Percentiles rank a stretch among this genome's conserved stretches.
These are phyloP conservation scores for Circinella umbellata DNA, from an alignment of 371 early-diverging fungal genomes.

Conservation along the genomic window DNA sequence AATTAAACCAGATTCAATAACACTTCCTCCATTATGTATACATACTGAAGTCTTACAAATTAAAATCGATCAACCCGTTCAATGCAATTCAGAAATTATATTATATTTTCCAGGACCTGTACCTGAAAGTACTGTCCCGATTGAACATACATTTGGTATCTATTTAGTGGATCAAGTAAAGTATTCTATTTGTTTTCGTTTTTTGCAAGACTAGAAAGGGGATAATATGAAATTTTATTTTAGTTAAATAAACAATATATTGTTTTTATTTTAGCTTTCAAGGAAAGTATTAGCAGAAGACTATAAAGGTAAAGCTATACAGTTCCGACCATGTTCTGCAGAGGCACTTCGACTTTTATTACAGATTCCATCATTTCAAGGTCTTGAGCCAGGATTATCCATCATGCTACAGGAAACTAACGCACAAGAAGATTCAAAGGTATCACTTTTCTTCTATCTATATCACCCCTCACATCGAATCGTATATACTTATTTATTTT, in stretches of 20 bases:
- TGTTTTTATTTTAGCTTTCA: background rate
- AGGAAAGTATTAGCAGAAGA: background rate
- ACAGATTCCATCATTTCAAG: background rate
- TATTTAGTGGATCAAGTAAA: slow-evolving; percentile 51
- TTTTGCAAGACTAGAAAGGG: no score
- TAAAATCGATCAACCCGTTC: slow-evolving; percentile 9
- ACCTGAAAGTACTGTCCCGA: slow-evolving; percentile 15
- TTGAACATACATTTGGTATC: slow-evolving; percentile 41
- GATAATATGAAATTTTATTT: no score
- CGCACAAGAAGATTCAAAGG: background rate
- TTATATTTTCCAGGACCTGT: slow-evolving; percentile 30
- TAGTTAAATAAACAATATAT: no score
- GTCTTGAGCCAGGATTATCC: background rate
- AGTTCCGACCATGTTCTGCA: background rate
- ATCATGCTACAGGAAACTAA: background rate
- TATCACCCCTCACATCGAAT: no score
- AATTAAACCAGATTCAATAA: no score
- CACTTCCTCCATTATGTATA: slow-evolving; percentile 13
- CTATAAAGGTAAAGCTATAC: background rate
- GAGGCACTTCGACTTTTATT: background rate
- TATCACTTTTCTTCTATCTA: no score
- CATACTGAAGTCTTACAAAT: slow-evolving; percentile 23
- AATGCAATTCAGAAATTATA: slow-evolving; percentile 31
- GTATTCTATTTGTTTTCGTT: background rate
- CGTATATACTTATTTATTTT: no score